These are phyloP conservation scores for Mucor indicus DNA, from an alignment of 371 early-diverging fungal genomes.

Conservation along the genomic window DNA sequence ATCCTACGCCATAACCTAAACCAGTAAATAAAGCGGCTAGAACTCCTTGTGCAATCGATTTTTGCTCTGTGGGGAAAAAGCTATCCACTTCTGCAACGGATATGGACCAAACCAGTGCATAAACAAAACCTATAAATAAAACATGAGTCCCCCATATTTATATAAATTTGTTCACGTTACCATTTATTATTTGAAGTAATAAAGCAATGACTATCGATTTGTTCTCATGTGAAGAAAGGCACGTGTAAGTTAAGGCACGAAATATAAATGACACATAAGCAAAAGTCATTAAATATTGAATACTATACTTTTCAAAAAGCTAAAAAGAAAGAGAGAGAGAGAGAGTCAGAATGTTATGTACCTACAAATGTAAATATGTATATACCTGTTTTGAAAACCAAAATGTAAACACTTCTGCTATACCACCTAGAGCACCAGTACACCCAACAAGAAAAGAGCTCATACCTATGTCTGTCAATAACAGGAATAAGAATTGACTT, in stretches of 20 bases:
- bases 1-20: slow-evolving; percentile 33
- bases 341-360: too few relatives aligned
- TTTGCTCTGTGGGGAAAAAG: slow-evolving; percentile 37
- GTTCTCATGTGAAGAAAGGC: slow-evolving; percentile 15
- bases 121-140: slow-evolving; percentile 20
- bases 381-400: slow-evolving; percentile 21
- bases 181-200: slow-evolving; percentile 27
- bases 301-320: slow-evolving; percentile 30
- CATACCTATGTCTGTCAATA: slow-evolving; percentile 29
- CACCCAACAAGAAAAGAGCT: slow-evolving; percentile 30
- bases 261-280: slow-evolving; percentile 25
- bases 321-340: slow-evolving; percentile 1
- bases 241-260: slow-evolving; percentile 28
- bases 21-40: slow-evolving; percentile 34
- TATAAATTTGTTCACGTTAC: too few relatives aligned
- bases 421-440: slow-evolving; percentile 38
- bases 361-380: too few relatives aligned
- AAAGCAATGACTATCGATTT: slow-evolving; percentile 25
- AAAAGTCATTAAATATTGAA: slow-evolving; percentile 21
- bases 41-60: slow-evolving; percentile 40
- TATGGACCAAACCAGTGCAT: slow-evolving; percentile 34
- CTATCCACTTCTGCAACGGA: slow-evolving; percentile 37
- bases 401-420: slow-evolving; percentile 36
- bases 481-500: slow-evolving; percentile 36
- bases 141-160: too few relatives aligned